Evolutionary conservation across 176 grass and related monocot genomes (phyloP).

Genomic region (Aegilops sharonensis): DNA sequence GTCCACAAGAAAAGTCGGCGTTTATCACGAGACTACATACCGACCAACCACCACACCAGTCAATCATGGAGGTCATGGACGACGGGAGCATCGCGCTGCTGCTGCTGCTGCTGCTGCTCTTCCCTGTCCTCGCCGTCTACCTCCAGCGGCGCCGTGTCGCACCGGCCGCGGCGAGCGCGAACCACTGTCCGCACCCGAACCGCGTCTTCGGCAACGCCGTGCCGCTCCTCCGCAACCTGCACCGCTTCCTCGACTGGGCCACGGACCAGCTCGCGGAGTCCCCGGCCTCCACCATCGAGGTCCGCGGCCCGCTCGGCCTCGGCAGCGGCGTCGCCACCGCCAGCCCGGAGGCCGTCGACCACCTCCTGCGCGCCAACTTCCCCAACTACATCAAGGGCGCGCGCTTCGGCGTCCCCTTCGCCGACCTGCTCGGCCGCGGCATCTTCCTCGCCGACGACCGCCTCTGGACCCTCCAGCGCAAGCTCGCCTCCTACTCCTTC

Average conservation of each 20-base stretch:
- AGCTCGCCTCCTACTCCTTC: constrained; percentile 61
- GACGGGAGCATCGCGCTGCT: neutral
- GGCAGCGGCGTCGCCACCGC: constrained; percentile 61
- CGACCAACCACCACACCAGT: neutral
- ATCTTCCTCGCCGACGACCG: constrained; percentile 50
- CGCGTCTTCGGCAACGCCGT: constrained; percentile 50
- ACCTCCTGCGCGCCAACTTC: constrained; percentile 51
- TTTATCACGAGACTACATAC: neutral
- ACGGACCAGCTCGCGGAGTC: constrained; percentile 46
- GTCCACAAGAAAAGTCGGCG: no score
- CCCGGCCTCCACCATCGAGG: constrained; percentile 59
- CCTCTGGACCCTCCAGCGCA: constrained; percentile 56
- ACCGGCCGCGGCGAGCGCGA: neutral
- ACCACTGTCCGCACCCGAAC: constrained; percentile 62
- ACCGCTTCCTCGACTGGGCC: constrained; percentile 80
- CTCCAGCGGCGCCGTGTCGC: neutral
- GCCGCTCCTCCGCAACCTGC: constrained; percentile 55
- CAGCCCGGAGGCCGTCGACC: constrained; percentile 47
- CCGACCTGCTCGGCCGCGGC: constrained; percentile 58
- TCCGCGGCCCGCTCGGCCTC: constrained; percentile 41
- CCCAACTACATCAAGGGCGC: constrained; percentile 69
- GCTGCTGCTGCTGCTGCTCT: constrained; percentile 14
- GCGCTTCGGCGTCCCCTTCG: constrained; percentile 35
- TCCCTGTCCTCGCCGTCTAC: neutral
- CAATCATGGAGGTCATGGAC: constrained; percentile 23